phyloP scores from a whole-genome alignment of 2,329 filamentous ascomycete genomes.

The Fusarium burgessii region DNA sequence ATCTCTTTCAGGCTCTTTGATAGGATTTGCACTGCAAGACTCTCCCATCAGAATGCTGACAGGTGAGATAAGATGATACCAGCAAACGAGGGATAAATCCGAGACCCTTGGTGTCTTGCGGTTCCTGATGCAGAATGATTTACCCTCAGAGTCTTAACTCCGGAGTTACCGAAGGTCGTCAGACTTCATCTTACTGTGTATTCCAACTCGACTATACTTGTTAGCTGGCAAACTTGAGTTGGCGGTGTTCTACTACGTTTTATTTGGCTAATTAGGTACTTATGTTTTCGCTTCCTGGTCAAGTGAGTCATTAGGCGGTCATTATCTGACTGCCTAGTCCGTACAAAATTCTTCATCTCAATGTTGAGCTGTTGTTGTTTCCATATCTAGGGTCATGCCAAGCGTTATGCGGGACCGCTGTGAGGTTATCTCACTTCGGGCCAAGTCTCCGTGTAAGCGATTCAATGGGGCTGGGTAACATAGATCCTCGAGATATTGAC shows the following conservation, averaged over 20 bases:
- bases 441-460: conserved; percentile 16
- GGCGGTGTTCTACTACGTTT: conserved; percentile 3
- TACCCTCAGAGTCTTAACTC: conserved; percentile 35
- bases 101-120: neutral
- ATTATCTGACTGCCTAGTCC: neutral
- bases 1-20: neutral
- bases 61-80: conserved; percentile 27
- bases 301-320: conserved; percentile 17
- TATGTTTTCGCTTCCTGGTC: neutral
- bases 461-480: neutral
- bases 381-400: conserved; percentile 1
- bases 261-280: conserved; percentile 16
- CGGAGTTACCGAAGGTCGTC: conserved; percentile 31
- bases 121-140: neutral
- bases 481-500: conserved; percentile 15
- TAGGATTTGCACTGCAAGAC: conserved; percentile 4
- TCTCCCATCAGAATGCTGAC: conserved; percentile 26
- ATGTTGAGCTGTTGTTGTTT: conserved; percentile 5
- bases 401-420: conserved; percentile 31
- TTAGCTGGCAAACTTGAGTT: conserved; percentile 7
- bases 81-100: neutral
- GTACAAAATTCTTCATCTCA: neutral
- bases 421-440: conserved; percentile 9
- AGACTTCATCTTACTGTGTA: conserved; percentile 32
- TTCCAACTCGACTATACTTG: conserved; percentile 10